Percentiles rank a stretch among this genome's conserved stretches.
Evolutionary conservation across 108 stramenopile genomes (phyloP).

Genomic region (Nannochloropsis oceanica): DNA sequence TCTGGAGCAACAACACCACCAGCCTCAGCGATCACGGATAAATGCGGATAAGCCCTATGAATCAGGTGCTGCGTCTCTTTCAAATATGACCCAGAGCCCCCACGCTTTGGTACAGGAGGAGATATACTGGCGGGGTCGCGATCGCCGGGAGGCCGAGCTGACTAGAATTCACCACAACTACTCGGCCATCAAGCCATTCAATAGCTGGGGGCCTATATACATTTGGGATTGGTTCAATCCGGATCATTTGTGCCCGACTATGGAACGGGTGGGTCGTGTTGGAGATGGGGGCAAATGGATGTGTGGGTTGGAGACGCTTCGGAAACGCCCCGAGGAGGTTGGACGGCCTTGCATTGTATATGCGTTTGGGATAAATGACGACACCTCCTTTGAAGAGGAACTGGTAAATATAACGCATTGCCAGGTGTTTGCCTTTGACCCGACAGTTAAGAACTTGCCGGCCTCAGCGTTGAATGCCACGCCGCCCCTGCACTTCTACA

Average conservation of each 20-base stretch:
- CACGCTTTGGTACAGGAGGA: not conserved
- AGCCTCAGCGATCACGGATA: not conserved
- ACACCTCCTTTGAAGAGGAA: constrained; percentile 5
- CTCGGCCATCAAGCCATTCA: not conserved
- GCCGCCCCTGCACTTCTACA: constrained; percentile 4
- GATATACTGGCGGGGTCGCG: not conserved
- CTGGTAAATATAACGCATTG: not conserved
- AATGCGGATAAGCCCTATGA: not conserved
- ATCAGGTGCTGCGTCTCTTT: not conserved
- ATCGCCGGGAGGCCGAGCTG: not conserved
- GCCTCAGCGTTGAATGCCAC: not conserved
- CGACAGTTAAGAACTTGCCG: constrained; percentile 5
- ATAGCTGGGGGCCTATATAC: not conserved
- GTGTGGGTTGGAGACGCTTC: constrained; percentile 1
- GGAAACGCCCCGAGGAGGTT: not conserved
- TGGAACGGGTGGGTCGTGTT: constrained; percentile 2
- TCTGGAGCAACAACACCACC: not conserved
- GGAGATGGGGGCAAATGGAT: constrained; percentile 25
- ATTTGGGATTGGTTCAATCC: not conserved
- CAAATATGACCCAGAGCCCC: not conserved
- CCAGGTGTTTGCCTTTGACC: constrained; percentile 9
- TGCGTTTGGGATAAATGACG: constrained; percentile 9
- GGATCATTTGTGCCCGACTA: not conserved
- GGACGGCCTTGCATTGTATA: constrained; percentile 10
- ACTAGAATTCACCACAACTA: not conserved